Evolutionary conservation across 2,329 filamentous ascomycete genomes (phyloP), one percentile per base, ranked within the genome.

Genomic region (Fusarium abutilonis): DNA sequence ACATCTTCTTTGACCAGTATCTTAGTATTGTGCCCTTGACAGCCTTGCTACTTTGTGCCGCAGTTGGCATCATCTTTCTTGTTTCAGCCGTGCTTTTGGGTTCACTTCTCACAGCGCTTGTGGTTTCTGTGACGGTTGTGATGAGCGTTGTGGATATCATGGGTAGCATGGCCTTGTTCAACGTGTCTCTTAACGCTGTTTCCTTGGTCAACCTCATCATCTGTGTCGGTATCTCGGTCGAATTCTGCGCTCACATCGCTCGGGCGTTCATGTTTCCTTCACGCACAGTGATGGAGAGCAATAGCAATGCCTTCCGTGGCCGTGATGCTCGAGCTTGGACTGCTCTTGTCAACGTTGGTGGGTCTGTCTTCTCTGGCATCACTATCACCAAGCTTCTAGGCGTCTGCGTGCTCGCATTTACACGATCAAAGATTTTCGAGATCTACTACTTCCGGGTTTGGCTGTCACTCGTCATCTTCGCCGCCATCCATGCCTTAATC

Each of bases 1-100:
- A 99, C 80, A 93, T 99, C 74, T 99, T 98, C 84, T 99, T 99
- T 74, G 95, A 99, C 74, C 95, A 98, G 74, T 99, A 99, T 73
- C 85, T 92, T 6, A 86, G 86, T 55, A 98, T 99, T 60, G 87
- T 96, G 17, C 83, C 84, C 10, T 83, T 98, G 4, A 93, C 94
- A 0, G 89, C 85, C 1, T 86, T 89, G 0, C 85, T 99, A 1
- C 84, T 99, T 28, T 89, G 90, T 36, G 90, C 91, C 4, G 94
- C 93, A 0, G 82, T 98, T 13, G 91, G 84, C 23, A 91, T 97
- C 64, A 96, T 98, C 57, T 89, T 97, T 56, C 73, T 90, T 57
- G 85, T 99, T 41, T 89, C 92, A 0, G 88, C 89, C 0, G 68
- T 93, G 13, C 86, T 99, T 1, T 84, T 99, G 3, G 96, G 96